These are phyloP conservation scores for Monosporascus sp. DNA, from an alignment of 2,329 filamentous ascomycete species.

Conservation along the genomic window DNA sequence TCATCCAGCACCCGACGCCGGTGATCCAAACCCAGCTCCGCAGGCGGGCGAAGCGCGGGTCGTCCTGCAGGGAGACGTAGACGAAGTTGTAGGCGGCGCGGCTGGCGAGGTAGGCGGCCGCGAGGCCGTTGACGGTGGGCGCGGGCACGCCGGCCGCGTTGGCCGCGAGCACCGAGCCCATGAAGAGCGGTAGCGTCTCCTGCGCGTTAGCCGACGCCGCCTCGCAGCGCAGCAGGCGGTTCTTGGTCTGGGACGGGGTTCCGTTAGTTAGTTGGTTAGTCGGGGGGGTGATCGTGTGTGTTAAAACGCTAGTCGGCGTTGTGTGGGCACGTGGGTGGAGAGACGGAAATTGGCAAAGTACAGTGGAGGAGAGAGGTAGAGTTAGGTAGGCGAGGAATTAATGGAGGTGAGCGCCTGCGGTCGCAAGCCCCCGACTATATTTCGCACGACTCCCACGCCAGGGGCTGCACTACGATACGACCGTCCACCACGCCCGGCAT, in stretches of 20 bases:
- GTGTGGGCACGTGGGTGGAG: too few relatives aligned
- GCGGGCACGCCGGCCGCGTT: conserved; percentile 36
- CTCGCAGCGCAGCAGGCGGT: conserved; percentile 14
- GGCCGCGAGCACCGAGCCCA: conserved; percentile 36
- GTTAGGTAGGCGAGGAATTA: too few relatives aligned
- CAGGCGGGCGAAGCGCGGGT: conserved; percentile 30
- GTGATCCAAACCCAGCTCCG: conserved; percentile 34
- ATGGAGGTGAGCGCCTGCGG: too few relatives aligned
- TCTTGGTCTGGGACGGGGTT: conserved; percentile 10
- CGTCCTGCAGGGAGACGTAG: conserved; percentile 39
- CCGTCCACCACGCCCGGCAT: too few relatives aligned
- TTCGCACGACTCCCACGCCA: too few relatives aligned
- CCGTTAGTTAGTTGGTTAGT: too few relatives aligned
- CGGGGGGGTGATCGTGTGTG: too few relatives aligned
- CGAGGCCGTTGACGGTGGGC: conserved; percentile 34
- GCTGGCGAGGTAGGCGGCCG: conserved; percentile 33
- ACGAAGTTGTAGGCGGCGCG: conserved; percentile 36
- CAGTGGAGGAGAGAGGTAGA: too few relatives aligned
- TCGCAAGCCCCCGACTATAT: too few relatives aligned
- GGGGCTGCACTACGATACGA: too few relatives aligned
- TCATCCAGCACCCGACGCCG: conserved; percentile 27
- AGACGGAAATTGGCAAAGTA: too few relatives aligned
- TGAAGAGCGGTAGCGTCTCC: conserved; percentile 15
- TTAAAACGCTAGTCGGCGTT: too few relatives aligned
- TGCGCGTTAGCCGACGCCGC: conserved; percentile 14